Percentiles rank a stretch among this genome's conserved stretches.
These are phyloP conservation scores for Tetrapisispora nanseiensis DNA, from an alignment of 805 yeast genomes.

Conservation along the genomic window DNA sequence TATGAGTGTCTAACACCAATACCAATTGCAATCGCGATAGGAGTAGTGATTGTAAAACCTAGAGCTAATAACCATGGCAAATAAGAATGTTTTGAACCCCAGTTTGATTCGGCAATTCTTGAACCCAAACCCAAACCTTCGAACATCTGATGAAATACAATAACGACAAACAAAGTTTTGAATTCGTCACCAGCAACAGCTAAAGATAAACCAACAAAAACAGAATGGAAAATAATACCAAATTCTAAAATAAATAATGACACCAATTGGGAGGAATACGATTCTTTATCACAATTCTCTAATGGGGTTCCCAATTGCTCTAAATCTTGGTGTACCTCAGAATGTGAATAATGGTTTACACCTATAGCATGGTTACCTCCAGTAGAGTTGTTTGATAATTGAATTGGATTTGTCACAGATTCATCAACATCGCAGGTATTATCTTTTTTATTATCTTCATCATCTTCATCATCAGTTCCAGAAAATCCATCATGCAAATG, in stretches of 20 bases:
- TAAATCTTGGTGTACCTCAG: slow-evolving; percentile 7
- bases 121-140: slow-evolving; percentile 84
- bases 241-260: slow-evolving; percentile 56
- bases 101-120: slow-evolving; percentile 50
- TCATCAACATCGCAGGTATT: background rate
- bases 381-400: no score
- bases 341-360: slow-evolving; percentile 8
- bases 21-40: slow-evolving; percentile 71
- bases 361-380: slow-evolving; percentile 2
- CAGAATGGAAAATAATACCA: slow-evolving; percentile 76
- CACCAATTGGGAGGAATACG: slow-evolving; percentile 46
- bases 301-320: slow-evolving; percentile 8
- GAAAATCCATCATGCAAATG: background rate
- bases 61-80: slow-evolving; percentile 53
- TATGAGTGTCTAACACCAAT: slow-evolving; percentile 60
- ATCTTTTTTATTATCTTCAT: background rate
- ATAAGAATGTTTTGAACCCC: slow-evolving; percentile 37
- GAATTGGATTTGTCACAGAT: no score
- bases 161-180: slow-evolving; percentile 56
- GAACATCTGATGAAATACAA: slow-evolving; percentile 68
- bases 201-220: slow-evolving; percentile 68
- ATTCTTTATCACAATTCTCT: slow-evolving; percentile 29
- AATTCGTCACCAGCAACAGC: slow-evolving; percentile 76
- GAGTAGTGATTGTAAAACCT: slow-evolving; percentile 51
- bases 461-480: background rate